These are phyloP conservation scores for Suillus ampliporus DNA, from an alignment of 768 basidiomycete genomes.

Conservation along the genomic window DNA sequence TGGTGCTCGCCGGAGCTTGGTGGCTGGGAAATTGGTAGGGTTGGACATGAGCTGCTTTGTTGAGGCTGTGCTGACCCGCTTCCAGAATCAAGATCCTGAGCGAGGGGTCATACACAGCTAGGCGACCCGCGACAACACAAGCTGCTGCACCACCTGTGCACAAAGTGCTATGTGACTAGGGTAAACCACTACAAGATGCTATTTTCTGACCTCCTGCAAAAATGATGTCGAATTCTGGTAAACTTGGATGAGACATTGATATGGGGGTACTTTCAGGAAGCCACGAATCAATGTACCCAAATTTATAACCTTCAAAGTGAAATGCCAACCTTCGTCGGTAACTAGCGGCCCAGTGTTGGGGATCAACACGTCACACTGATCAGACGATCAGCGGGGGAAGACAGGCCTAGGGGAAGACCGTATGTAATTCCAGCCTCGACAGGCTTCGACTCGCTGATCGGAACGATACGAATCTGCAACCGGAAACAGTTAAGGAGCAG, in stretches of 20 bases:
- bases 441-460: too few relatives aligned
- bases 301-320: not conserved
- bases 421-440: too few relatives aligned
- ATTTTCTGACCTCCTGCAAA: conserved; percentile 57
- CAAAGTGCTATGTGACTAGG: not conserved
- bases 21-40: conserved; percentile 27
- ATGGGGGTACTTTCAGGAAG: not conserved
- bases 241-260: conserved; percentile 5
- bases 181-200: conserved; percentile 5
- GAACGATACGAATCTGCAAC: too few relatives aligned
- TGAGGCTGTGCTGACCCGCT: conserved; percentile 32
- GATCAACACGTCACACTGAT: not conserved
- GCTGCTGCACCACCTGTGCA: conserved; percentile 40
- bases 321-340: not conserved
- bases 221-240: conserved; percentile 50
- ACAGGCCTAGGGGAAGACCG: too few relatives aligned
- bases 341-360: not conserved
- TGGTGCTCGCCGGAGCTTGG: conserved; percentile 20
- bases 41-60: conserved; percentile 25
- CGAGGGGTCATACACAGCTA: conserved; percentile 30
- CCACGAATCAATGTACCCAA: not conserved
- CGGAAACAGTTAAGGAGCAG: too few relatives aligned
- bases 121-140: conserved; percentile 38
- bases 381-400: too few relatives aligned
- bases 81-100: conserved; percentile 38